Base-by-base conservation (phyloP, 2,329 filamentous ascomycete genomes). In the Fusarium brevicatenulatum region DNA sequence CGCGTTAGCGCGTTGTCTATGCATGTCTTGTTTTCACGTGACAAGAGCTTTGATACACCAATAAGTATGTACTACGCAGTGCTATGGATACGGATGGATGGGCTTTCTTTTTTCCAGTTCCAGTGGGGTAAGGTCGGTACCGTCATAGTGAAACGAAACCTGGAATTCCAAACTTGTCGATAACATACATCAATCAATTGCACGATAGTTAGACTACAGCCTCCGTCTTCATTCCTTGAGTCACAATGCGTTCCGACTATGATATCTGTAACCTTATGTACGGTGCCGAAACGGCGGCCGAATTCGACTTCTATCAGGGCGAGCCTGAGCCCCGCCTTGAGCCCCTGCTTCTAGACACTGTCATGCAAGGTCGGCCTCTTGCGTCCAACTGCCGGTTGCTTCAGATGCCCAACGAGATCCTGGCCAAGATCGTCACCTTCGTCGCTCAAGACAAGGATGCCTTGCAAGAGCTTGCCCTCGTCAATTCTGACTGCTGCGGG, bases 401-500 rank as follows among this genome's bases (percentile, higher is more conserved):
- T 42, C 47, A 61, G 34, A 34, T 34, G 15, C 34, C 34, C 13
- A 34, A 8, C 34, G 34, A 34, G 34, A 34, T 34, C 34, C 15
- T 34, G 34, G 34, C 34, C 13, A 34, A 34, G 34, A 34, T 34
- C 34, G 34, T 15, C 34, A 34, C n/a, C n/a, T n/a, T n/a, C n/a
- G n/a, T n/a, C n/a, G n/a, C n/a, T n/a, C n/a, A n/a, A n/a, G n/a
- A n/a, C n/a, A n/a, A n/a, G n/a, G n/a, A 34, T 5, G 32, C 32
- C 32, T 34, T 34, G 32, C 12, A 34, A 34, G 13, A 34, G 34
- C 15, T 34, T 15, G 34, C 34, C 34, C 34, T 15, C 7, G 70
- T 72, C 16, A 75, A 70, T 19, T 75, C 63, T 37, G 63, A 73
- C 32, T 75, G 72, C 30, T 50, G 68, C 12, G 66, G 59, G 39